Evolutionary conservation across 345 rosid species (phyloP).

Genomic region (Boechera retrofracta): DNA sequence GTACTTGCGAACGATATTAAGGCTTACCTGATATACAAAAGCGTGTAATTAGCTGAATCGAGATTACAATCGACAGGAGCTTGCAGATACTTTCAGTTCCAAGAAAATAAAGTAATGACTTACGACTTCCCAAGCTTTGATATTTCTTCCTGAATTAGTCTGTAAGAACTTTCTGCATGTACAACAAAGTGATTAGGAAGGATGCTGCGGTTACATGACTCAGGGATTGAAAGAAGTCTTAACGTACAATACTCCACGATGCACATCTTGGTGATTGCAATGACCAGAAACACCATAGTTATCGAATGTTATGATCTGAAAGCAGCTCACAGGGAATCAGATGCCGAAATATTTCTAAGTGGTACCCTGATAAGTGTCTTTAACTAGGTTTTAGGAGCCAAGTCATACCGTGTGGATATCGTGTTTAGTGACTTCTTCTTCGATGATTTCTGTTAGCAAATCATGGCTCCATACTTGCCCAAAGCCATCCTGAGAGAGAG

Average conservation of each 20-base stretch:
- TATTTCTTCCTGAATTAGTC: slow-evolving; percentile 50
- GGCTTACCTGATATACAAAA: slow-evolving; percentile 56
- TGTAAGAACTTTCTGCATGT: slow-evolving; percentile 59
- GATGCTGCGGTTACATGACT: slow-evolving; percentile 17
- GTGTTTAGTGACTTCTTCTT: slow-evolving; percentile 60
- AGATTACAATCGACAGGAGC: slow-evolving; percentile 26
- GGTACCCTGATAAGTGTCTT: slow-evolving; percentile 9
- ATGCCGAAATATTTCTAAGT: background rate
- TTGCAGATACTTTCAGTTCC: background rate
- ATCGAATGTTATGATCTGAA: slow-evolving; percentile 82
- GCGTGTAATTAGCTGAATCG: background rate
- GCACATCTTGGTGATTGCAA: slow-evolving; percentile 77
- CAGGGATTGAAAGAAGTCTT: slow-evolving; percentile 6
- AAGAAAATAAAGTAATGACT: slow-evolving; percentile 13
- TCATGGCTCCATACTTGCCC: slow-evolving; percentile 68
- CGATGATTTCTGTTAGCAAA: slow-evolving; percentile 60
- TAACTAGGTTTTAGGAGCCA: slow-evolving; percentile 17
- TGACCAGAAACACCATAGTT: slow-evolving; percentile 83
- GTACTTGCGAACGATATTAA: slow-evolving; percentile 75
- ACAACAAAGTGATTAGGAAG: slow-evolving; percentile 35
- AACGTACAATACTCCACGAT: slow-evolving; percentile 68
- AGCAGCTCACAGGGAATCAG: slow-evolving; percentile 15
- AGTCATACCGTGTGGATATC: slow-evolving; percentile 62
- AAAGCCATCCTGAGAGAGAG: slow-evolving; percentile 82
- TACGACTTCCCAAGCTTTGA: slow-evolving; percentile 89